These are phyloP conservation scores for Oryza glumipatula DNA, from an alignment of 176 grass and related monocot genomes.

Conservation along the genomic window DNA sequence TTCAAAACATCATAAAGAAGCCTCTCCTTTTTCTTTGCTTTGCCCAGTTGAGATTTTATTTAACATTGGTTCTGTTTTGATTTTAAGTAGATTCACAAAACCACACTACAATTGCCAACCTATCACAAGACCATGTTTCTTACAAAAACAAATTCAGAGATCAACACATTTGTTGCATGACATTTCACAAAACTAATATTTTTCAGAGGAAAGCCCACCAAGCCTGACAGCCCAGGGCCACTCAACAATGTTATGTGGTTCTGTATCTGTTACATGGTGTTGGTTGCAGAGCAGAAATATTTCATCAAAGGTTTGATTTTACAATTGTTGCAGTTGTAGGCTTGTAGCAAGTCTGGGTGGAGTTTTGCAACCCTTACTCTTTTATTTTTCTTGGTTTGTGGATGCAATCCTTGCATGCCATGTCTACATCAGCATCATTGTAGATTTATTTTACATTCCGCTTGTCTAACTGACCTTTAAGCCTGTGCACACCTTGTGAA, in stretches of 20 bases:
- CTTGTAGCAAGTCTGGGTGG: not conserved
- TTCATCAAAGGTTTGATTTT: not conserved
- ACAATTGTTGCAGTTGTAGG: too few relatives aligned
- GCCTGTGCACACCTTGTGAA: not conserved
- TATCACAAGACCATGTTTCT: not conserved
- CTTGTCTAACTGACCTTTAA: not conserved
- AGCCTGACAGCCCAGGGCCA: not conserved
- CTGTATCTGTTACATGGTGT: not conserved
- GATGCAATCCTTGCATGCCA: not conserved
- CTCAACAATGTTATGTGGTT: not conserved
- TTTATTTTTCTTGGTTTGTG: not conserved
- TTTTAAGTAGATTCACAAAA: not conserved
- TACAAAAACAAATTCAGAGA: not conserved
- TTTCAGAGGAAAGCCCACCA: not conserved
- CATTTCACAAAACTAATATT: not conserved
- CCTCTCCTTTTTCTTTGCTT: not conserved
- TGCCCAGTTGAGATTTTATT: conserved; percentile 1
- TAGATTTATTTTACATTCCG: not conserved
- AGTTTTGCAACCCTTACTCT: not conserved
- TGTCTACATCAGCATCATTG: not conserved
- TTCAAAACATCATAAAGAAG: not conserved
- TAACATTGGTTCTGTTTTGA: not conserved
- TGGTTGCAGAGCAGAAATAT: not conserved
- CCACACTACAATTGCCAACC: not conserved
- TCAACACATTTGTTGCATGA: not conserved